Evolutionary conservation across 495 filamentous ascomycete genomes (phyloP).

Genomic region (Hyaloscypha hepaticicola): DNA sequence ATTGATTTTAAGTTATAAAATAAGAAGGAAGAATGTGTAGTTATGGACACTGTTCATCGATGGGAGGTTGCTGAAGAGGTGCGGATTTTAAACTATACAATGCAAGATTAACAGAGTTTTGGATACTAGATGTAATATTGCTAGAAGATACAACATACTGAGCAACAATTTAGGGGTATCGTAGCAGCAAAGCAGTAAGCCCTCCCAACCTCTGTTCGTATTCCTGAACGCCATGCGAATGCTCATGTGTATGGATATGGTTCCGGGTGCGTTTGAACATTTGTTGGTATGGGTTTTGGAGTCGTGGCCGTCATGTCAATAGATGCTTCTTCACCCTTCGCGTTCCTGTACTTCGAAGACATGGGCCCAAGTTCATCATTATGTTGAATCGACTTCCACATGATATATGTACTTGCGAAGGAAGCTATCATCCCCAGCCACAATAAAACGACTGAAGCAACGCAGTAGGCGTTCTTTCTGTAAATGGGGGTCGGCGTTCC

Average conservation of each 20-base stretch:
- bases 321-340: conserved; percentile 19
- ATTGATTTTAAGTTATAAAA: no score
- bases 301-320: conserved; percentile 10
- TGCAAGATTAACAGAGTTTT: neutral
- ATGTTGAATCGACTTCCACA: conserved; percentile 34
- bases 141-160: neutral
- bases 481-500: conserved; percentile 34
- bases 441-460: conserved; percentile 15
- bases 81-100: no score
- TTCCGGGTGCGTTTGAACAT: neutral
- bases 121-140: neutral
- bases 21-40: no score
- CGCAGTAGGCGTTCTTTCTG: conserved; percentile 30
- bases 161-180: conserved; percentile 1
- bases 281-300: neutral
- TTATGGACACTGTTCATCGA: no score
- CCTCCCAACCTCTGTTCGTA: neutral
- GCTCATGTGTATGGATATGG: neutral
- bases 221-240: neutral
- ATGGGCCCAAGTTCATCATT: conserved; percentile 34
- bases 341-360: conserved; percentile 10
- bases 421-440: conserved; percentile 26
- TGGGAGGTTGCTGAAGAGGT: no score
- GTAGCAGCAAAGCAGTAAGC: neutral
- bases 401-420: conserved; percentile 34